Evolutionary conservation across 768 basidiomycete genomes (phyloP).

Genomic region (Boletellus emodensis): DNA sequence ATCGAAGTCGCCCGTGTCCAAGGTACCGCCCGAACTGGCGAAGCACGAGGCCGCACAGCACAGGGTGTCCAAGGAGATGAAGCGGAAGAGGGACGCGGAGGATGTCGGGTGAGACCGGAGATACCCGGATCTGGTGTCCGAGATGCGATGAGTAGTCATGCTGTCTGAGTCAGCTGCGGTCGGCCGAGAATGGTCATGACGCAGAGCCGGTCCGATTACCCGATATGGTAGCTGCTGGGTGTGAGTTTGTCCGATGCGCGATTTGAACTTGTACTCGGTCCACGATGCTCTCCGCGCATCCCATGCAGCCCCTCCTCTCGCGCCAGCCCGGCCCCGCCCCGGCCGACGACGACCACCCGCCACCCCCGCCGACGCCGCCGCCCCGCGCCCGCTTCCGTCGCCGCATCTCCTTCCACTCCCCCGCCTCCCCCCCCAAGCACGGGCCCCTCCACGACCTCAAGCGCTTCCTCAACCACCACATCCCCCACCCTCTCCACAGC

Average conservation of each 20-base stretch:
- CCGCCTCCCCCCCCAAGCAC: conserved; percentile 31
- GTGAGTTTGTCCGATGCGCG: background rate
- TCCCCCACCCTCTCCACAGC: conserved; percentile 39
- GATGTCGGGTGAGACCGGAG: conserved; percentile 49
- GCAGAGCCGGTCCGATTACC: conserved; percentile 14
- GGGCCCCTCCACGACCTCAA: conserved; percentile 90
- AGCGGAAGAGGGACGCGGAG: conserved; percentile 83
- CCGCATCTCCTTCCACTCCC: conserved; percentile 27
- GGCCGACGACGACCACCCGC: background rate
- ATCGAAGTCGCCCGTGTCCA: conserved; percentile 89
- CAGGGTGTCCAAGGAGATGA: conserved; percentile 91
- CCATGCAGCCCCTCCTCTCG: conserved; percentile 28
- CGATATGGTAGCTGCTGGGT: conserved; percentile 12
- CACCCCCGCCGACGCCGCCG: conserved; percentile 1
- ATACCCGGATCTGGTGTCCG: background rate
- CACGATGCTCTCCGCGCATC: conserved; percentile 37
- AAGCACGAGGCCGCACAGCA: conserved; percentile 91
- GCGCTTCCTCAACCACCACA: conserved; percentile 91
- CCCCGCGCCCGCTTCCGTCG: conserved; percentile 28
- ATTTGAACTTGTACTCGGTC: background rate
- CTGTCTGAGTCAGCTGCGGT: conserved; percentile 1
- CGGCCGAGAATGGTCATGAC: conserved; percentile 19
- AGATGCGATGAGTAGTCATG: background rate
- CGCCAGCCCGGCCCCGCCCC: background rate
- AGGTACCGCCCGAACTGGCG: conserved; percentile 82